A percentile compares a stretch with the other conserved stretches of the same genome.
Evolutionary conservation across 768 basidiomycete genomes (phyloP).

Genomic region (Hebeloma cylindrosporum): DNA sequence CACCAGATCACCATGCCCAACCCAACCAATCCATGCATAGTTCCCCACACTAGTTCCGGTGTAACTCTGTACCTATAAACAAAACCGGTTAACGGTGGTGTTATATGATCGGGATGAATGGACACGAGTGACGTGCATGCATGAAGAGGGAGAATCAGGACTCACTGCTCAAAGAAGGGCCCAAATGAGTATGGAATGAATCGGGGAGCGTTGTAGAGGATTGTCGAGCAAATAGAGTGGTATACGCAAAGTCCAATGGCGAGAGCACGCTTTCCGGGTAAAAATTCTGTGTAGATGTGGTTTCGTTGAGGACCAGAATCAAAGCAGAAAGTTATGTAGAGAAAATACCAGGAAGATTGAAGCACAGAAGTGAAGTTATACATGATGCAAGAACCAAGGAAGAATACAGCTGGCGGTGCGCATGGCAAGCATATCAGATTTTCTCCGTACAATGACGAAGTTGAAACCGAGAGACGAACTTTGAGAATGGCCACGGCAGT

Average conservation of each 20-base stretch:
- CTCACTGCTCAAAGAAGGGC: slow-evolving; percentile 56
- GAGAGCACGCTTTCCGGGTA: slow-evolving; percentile 83
- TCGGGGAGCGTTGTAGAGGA: slow-evolving; percentile 73
- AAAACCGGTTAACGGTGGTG: background rate
- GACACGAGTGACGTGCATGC: too few species aligned
- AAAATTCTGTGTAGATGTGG: slow-evolving; percentile 55
- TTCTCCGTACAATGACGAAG: background rate
- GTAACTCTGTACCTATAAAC: slow-evolving; percentile 51
- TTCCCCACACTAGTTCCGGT: slow-evolving; percentile 75
- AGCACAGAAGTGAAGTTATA: slow-evolving; percentile 61
- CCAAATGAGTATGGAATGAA: slow-evolving; percentile 80
- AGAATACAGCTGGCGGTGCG: slow-evolving; percentile 58
- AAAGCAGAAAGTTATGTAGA: background rate
- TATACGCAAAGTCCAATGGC: slow-evolving; percentile 77
- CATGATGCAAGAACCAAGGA: slow-evolving; percentile 62
- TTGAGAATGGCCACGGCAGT: slow-evolving; percentile 76
- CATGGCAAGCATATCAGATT: background rate
- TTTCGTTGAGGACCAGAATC: background rate
- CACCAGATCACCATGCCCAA: slow-evolving; percentile 79
- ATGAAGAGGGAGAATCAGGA: slow-evolving; percentile 16
- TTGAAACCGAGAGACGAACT: slow-evolving; percentile 37
- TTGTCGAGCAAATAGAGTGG: slow-evolving; percentile 69
- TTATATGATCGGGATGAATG: background rate
- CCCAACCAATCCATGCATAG: slow-evolving; percentile 68
- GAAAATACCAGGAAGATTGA: slow-evolving; percentile 65